Percentiles rank a stretch among this genome's conserved stretches.
Evolutionary conservation across 169 alveolate species (phyloP).

Genomic region (Perkinsus olseni): DNA sequence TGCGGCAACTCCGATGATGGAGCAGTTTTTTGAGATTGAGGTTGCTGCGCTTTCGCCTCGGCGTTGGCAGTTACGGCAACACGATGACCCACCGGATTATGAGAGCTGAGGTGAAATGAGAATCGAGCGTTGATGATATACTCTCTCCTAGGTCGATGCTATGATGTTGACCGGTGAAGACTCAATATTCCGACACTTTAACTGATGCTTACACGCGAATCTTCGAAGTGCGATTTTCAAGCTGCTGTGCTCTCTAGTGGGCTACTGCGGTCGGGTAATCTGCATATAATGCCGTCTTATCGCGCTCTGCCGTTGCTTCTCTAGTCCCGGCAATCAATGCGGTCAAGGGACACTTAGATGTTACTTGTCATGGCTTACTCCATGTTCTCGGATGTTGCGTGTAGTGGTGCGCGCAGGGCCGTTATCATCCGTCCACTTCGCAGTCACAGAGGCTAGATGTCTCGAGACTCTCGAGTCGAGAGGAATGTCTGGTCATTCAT

Average conservation of each 20-base stretch:
- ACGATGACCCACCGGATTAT: background rate
- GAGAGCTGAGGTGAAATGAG: background rate
- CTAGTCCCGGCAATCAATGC: background rate
- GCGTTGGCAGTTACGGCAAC: background rate
- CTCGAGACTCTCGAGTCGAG: too few relatives aligned
- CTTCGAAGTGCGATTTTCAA: background rate
- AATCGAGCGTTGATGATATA: background rate
- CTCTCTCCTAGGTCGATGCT: background rate
- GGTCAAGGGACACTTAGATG: background rate
- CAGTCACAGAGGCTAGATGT: too few relatives aligned
- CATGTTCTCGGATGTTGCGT: too few relatives aligned
- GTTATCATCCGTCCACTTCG: too few relatives aligned
- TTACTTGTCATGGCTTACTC: background rate
- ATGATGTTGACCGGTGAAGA: background rate
- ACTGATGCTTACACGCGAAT: background rate
- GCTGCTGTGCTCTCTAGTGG: background rate
- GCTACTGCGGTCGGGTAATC: slow-evolving; percentile 3
- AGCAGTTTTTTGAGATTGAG: background rate
- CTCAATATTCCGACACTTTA: background rate
- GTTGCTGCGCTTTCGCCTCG: background rate
- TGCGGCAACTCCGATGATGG: background rate
- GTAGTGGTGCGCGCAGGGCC: too few relatives aligned
- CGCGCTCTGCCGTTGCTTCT: background rate
- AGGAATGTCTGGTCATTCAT: too few relatives aligned
- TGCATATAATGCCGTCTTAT: background rate